Evolutionary conservation across 2,329 filamentous ascomycete species (phyloP), one percentile per base, ranked within the genome.

Genomic region (Fusarium sp.): DNA sequence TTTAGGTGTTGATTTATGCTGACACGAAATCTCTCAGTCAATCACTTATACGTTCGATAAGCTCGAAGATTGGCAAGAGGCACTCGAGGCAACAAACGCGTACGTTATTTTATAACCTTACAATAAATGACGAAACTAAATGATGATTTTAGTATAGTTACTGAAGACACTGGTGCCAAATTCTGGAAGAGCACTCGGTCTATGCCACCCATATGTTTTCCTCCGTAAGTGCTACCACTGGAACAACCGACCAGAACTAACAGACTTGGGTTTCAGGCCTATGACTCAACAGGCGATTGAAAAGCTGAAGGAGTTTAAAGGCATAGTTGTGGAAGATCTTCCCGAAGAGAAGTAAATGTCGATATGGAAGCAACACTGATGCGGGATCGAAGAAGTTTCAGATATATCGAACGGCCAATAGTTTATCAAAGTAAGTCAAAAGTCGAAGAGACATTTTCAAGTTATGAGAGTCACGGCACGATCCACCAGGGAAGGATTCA

Each of bases 231-330:
- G 17, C 4, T 0, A 7, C 5, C 0, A 10, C 1, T 3, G 6
- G 1, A 5, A 0, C 4, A 4, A 3, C 1, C 1, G 7, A 13
- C 6, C 7, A 15, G 1, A n/a, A 0, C 43, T 62, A 1, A 62
- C 14, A 4, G 2, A 14, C 0, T 0, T 6, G 15, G 4, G 7
- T 7, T n/a, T 2, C 3, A 62, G 59, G 0, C 59, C 59, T 2
- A 62, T 62, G 59, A 62, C 59, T 3, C 22, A 43, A 2, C 41
- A 62, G 14, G 59, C 59, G 9, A 62, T 62, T 8, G 59, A 56
- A 3, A 62, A 62, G 11, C 20, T 62, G 2, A 62, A 62, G 30
- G 59, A 57, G 30, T n/a, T 62, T 9, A 39, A 56, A 2, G 59
- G 59, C 0, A 30, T 53, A 2, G 13, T 48, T 17, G 59, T 62